These are phyloP conservation scores for Teratosphaeria epicoccoides DNA, from an alignment of 2,329 filamentous ascomycete species.

Conservation along the genomic window DNA sequence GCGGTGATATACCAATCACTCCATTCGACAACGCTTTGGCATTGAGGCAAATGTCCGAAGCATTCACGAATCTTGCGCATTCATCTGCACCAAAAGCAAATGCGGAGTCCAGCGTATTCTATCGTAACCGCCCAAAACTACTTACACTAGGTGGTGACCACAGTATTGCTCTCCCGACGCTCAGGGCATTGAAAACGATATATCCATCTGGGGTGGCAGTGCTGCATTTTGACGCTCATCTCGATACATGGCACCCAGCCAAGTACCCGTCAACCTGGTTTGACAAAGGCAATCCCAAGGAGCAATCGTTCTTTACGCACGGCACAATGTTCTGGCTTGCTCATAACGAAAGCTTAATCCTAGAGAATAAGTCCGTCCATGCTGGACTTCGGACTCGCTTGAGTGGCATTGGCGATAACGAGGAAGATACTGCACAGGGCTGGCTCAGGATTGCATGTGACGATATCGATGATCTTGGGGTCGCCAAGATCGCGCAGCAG, in stretches of 20 bases:
- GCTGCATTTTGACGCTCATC: conserved; percentile 49
- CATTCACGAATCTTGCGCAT: conserved; percentile 58
- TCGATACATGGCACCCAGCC: conserved; percentile 76
- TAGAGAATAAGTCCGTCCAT: conserved; percentile 65
- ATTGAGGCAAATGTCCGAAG: conserved; percentile 71
- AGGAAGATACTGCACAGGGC: conserved; percentile 60
- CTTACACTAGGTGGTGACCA: conserved; percentile 42
- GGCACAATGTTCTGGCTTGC: conserved; percentile 90
- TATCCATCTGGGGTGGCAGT: conserved; percentile 36
- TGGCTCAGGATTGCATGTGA: conserved; percentile 74
- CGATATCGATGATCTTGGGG: conserved; percentile 76
- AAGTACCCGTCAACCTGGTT: conserved; percentile 72
- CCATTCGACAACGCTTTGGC: conserved; percentile 80
- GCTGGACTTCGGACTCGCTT: conserved; percentile 73
- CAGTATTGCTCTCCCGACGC: conserved; percentile 40
- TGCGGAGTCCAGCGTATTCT: conserved; percentile 28
- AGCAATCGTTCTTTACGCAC: conserved; percentile 71
- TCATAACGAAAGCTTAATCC: conserved; percentile 66
- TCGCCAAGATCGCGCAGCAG: conserved; percentile 54
- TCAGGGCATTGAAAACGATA: conserved; percentile 37
- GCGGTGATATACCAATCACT: conserved; percentile 79
- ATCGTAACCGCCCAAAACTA: conserved; percentile 36
- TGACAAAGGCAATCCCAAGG: conserved; percentile 37
- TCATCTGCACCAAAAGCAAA: conserved; percentile 28
- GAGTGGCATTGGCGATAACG: conserved; percentile 57